phyloP scores from a whole-genome alignment of 129 eudicot genomes.

The Escallonia rubra region DNA sequence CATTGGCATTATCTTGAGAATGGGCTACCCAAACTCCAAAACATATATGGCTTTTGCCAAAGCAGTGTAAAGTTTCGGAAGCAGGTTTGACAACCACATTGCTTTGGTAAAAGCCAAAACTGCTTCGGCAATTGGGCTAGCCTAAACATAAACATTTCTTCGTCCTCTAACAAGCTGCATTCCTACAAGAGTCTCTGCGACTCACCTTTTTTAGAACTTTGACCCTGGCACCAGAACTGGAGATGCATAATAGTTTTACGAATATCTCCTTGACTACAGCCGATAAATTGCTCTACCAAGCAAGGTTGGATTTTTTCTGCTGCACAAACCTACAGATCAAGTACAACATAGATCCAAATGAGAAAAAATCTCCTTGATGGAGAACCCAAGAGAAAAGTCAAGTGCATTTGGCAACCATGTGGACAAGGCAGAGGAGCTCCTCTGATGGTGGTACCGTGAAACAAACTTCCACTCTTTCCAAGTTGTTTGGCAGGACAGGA shows the following conservation, averaged over 20 bases:
- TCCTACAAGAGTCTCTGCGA: conserved; percentile 5
- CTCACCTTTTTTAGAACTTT: conserved; percentile 44
- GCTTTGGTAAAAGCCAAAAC: neutral
- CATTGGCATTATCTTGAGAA: neutral
- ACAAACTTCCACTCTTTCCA: conserved; percentile 65
- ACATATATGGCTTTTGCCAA: too few species aligned
- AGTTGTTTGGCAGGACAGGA: conserved; percentile 70
- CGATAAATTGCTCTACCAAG: conserved; percentile 51
- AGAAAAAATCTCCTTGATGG: conserved; percentile 3
- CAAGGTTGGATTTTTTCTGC: conserved; percentile 56
- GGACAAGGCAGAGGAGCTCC: conserved; percentile 63
- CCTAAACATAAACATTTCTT: too few species aligned
- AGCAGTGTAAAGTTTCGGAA: too few species aligned
- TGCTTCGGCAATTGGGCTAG: too few species aligned
- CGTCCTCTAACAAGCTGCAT: neutral
- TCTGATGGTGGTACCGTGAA: conserved; percentile 57
- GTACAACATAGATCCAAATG: conserved; percentile 7
- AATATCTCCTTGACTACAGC: conserved; percentile 69
- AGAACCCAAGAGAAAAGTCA: conserved; percentile 2
- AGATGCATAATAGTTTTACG: conserved; percentile 84
- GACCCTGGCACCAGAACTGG: conserved; percentile 98
- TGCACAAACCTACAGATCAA: conserved; percentile 58
- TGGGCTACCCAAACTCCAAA: too few species aligned
- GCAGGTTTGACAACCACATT: too few species aligned
- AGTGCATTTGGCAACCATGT: conserved; percentile 35